A percentile compares a stretch with the other conserved stretches of the same genome.
Evolutionary conservation across 169 alveolate genomes (phyloP).

Genomic region (Eimeria falciformis): DNA sequence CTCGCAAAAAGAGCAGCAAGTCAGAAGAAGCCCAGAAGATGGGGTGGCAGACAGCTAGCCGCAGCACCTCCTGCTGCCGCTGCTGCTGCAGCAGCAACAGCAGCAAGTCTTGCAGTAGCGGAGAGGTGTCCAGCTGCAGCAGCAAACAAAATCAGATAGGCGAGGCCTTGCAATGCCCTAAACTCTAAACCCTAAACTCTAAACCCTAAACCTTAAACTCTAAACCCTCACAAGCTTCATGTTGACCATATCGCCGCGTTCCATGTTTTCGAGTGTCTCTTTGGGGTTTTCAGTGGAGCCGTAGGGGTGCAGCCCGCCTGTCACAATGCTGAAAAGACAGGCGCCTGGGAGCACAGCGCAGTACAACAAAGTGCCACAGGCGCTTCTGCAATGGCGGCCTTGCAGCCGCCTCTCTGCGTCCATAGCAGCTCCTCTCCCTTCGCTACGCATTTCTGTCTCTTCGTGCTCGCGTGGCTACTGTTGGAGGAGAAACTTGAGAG

Average conservation of each 20-base stretch:
- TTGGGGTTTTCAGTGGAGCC: neutral
- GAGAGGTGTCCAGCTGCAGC: slow-evolving; percentile 48
- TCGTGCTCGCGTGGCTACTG: too few relatives aligned
- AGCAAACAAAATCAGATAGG: neutral
- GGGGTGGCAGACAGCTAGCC: slow-evolving; percentile 43
- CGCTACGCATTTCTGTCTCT: too few relatives aligned
- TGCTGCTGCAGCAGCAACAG: slow-evolving; percentile 16
- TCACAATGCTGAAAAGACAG: slow-evolving; percentile 12
- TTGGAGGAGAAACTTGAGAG: too few relatives aligned
- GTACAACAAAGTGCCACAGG: neutral
- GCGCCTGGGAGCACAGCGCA: neutral
- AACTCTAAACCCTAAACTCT: slow-evolving; percentile 35
- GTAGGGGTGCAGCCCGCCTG: slow-evolving; percentile 26
- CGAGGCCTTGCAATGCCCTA: neutral
- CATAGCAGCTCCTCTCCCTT: too few relatives aligned
- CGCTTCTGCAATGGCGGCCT: neutral
- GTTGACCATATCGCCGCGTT: slow-evolving; percentile 25
- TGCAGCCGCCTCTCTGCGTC: too few relatives aligned
- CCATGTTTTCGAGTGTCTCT: slow-evolving; percentile 23
- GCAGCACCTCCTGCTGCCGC: slow-evolving; percentile 49
- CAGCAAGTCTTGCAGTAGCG: slow-evolving; percentile 35
- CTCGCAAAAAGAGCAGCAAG: slow-evolving; percentile 21
- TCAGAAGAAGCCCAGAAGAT: slow-evolving; percentile 18
- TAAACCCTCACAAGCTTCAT: slow-evolving; percentile 31
- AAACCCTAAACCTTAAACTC: slow-evolving; percentile 11